A percentile compares a stretch with the other conserved stretches of the same genome.
These are phyloP conservation scores for Flaveria robusta DNA, from an alignment of 129 eudicot species.

Conservation along the genomic window DNA sequence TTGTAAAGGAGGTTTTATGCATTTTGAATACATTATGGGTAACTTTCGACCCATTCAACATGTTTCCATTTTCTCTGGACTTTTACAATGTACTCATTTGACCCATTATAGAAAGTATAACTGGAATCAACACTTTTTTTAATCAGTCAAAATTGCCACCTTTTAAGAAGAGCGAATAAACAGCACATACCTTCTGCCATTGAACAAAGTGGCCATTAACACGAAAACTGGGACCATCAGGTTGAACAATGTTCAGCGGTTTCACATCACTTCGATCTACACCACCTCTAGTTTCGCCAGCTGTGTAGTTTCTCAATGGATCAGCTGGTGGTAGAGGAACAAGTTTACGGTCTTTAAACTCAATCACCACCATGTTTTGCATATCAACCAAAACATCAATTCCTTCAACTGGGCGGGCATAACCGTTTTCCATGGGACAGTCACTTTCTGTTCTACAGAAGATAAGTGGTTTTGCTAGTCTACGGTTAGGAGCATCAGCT, in stretches of 20 bases:
- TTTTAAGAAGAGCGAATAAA: not conserved
- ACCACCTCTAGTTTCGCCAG: conserved; percentile 82
- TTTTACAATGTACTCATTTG: not conserved
- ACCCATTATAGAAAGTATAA: not conserved
- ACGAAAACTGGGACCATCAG: conserved; percentile 87
- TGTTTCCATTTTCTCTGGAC: not conserved
- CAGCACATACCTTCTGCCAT: conserved; percentile 69
- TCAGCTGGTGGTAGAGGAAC: conserved; percentile 85
- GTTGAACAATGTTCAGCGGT: conserved; percentile 68
- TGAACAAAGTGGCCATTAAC: conserved; percentile 76
- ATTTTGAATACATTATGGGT: not conserved
- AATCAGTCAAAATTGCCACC: not conserved
- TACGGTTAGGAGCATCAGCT: conserved; percentile 73
- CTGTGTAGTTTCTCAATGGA: conserved; percentile 78
- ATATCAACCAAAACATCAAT: conserved; percentile 75
- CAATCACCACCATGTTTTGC: conserved; percentile 80
- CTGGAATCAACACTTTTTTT: not conserved
- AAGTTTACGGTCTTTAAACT: conserved; percentile 78
- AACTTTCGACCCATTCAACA: not conserved
- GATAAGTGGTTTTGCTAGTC: conserved; percentile 82
- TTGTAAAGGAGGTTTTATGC: conserved; percentile 49
- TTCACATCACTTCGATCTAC: conserved; percentile 84
- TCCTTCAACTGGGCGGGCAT: conserved; percentile 90
- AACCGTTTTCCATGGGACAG: conserved; percentile 82
- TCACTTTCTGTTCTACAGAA: conserved; percentile 83